Percentiles rank a stretch among this genome's conserved stretches.
These are phyloP conservation scores for Gyromitra esculenta DNA, from an alignment of 2,329 filamentous ascomycete genomes.

Conservation along the genomic window DNA sequence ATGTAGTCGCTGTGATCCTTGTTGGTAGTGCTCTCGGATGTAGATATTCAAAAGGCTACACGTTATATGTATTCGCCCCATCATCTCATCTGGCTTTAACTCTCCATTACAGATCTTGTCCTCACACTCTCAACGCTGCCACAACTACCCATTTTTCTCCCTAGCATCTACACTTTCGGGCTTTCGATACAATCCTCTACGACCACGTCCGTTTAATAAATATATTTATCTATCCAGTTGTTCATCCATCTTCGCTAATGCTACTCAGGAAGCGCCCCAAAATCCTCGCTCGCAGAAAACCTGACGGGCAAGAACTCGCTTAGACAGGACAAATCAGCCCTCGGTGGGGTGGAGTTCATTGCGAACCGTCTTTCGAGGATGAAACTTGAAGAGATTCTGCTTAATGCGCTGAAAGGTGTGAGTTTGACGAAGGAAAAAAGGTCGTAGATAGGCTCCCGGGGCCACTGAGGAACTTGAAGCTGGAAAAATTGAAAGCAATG, in stretches of 20 bases:
- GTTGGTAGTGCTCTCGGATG: too few relatives aligned
- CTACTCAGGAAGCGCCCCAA: background rate
- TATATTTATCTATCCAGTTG: too few relatives aligned
- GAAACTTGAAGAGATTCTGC: background rate
- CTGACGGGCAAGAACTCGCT: background rate
- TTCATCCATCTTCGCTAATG: background rate
- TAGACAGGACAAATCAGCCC: background rate
- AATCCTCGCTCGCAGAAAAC: background rate
- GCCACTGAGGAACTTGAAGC: background rate
- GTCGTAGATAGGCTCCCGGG: background rate
- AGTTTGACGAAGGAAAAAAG: background rate
- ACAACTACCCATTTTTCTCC: background rate
- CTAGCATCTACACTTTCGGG: background rate
- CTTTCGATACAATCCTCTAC: too few relatives aligned
- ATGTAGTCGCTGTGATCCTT: too few relatives aligned
- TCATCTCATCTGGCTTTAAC: too few relatives aligned
- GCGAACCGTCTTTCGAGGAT: constrained; percentile 1
- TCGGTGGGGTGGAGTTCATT: background rate
- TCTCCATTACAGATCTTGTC: too few relatives aligned
- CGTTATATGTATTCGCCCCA: too few relatives aligned
- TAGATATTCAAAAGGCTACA: too few relatives aligned
- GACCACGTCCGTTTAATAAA: too few relatives aligned
- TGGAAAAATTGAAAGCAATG: background rate
- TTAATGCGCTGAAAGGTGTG: background rate
- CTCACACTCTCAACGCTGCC: background rate